These are phyloP conservation scores for Ustulina deusta DNA, from an alignment of 2,329 filamentous ascomycete genomes.

Conservation along the genomic window DNA sequence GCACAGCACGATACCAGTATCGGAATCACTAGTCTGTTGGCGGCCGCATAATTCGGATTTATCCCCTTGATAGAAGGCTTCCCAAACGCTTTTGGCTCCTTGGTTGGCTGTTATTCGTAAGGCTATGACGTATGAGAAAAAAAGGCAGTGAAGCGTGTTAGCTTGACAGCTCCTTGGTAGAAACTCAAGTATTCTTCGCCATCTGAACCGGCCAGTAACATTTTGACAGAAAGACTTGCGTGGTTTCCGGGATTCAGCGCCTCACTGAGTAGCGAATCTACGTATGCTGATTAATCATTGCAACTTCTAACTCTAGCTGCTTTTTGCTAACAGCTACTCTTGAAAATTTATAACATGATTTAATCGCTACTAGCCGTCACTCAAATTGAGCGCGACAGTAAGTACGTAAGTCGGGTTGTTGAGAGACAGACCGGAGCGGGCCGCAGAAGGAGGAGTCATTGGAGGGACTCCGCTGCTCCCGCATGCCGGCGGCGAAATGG, in stretches of 20 bases:
- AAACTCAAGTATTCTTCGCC: not conserved
- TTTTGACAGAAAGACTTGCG: not conserved
- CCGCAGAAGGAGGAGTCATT: constrained; percentile 8
- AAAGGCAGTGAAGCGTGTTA: not conserved
- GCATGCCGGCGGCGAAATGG: constrained; percentile 19
- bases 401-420: not conserved
- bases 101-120: not conserved
- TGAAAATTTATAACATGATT: not conserved
- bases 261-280: not conserved
- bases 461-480: constrained; percentile 8
- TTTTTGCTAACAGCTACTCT: not conserved
- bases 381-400: not conserved
- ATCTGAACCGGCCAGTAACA: not conserved
- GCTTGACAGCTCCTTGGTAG: not conserved
- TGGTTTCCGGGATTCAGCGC: no score
- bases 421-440: constrained; percentile 3
- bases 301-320: not conserved
- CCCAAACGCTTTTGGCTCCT: not conserved
- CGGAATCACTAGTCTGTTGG: not conserved
- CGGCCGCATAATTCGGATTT: not conserved
- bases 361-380: not conserved
- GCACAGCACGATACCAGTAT: not conserved
- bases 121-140: not conserved
- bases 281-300: not conserved
- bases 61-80: not conserved